Evolutionary conservation across 75 land plant species (phyloP), one percentile per base, ranked within the genome.

Genomic region (Larix kaempferi): DNA sequence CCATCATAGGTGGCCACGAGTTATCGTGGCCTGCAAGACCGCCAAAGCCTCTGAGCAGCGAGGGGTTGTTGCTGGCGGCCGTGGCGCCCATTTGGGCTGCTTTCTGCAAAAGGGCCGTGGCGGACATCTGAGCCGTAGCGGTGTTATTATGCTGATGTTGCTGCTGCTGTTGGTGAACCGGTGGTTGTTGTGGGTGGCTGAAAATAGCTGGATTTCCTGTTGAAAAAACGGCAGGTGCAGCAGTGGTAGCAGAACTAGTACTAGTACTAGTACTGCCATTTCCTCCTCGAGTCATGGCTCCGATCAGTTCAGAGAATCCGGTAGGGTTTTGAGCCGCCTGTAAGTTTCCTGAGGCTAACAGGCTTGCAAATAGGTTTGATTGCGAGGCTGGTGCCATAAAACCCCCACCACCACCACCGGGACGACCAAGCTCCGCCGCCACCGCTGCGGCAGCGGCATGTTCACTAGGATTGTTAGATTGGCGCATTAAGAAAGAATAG

Each of bases 51-150:
- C 86, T 77, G 21, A 93, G 81, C 71, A 93, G 57, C 3, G 95
- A 89, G 1, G 86, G 76, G 63, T 78, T 80, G 25, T 22, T 69
- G 25, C 66, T 79, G 59, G 80, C 73, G 4, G 88, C 80, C 2
- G 86, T 82, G 11, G 94, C 87, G 22, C 95, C 95, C 94, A 93
- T 93, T 65, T 93, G 94, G 2, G 94, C 89, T 12, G 95, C 95
- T 59, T 93, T 93, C 62, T 91, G 95, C 74, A 93, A 79, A 55
- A 93, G 66, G 11, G 95, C 95, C 26, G 95, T 93, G 57, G 95
- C 95, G 7, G 93, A 88, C 89, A 92, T 84, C 29, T 91, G 92
- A 13, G 98, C 84, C 56, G 54, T 49, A 3, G 73, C 73, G 13
- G 73, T 29, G 54, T 44, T 39, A 17, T 39, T 69, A 2, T 22